phyloP scores from a whole-genome alignment of 352 stramenopile species.

The Hyaloperonospora brassicae region DNA sequence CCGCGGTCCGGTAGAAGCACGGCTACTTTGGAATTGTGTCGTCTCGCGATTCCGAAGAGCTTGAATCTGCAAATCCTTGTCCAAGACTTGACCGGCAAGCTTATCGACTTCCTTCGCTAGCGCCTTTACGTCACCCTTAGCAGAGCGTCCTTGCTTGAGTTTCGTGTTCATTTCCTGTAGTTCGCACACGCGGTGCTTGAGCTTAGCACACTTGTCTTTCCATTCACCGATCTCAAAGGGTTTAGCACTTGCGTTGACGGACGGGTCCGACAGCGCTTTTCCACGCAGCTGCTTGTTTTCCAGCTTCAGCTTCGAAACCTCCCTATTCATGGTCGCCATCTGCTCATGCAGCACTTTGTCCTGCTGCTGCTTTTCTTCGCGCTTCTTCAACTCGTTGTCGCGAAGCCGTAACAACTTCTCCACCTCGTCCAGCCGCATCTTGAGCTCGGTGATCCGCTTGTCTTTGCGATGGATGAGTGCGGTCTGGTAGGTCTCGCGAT shows the following conservation, averaged over 20 bases:
- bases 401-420: too few species aligned
- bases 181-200: constrained; percentile 40
- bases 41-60: constrained; percentile 25
- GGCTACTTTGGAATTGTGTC: constrained; percentile 9
- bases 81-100: constrained; percentile 35
- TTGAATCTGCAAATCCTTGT: constrained; percentile 47
- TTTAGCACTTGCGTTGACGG: constrained; percentile 6
- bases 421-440: constrained; percentile 20
- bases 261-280: constrained; percentile 3
- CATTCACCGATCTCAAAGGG: neutral
- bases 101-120: constrained; percentile 45
- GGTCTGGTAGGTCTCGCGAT: constrained; percentile 37
- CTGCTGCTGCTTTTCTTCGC: neutral
- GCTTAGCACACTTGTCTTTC: constrained; percentile 37
- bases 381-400: too few species aligned
- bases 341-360: too few species aligned
- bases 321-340: constrained; percentile 25
- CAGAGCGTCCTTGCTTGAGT: constrained; percentile 38
- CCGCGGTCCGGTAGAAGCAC: constrained; percentile 23
- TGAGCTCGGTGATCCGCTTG: constrained; percentile 35
- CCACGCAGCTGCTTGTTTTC: constrained; percentile 46
- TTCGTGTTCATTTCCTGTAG: constrained; percentile 43
- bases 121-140: constrained; percentile 39
- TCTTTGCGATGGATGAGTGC: constrained; percentile 40
- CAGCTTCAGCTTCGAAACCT: constrained; percentile 43